A percentile compares a stretch with the other conserved stretches of the same genome.
phyloP scores from a whole-genome alignment of 441 rosid species.

The Adansonia madagascariensis region DNA sequence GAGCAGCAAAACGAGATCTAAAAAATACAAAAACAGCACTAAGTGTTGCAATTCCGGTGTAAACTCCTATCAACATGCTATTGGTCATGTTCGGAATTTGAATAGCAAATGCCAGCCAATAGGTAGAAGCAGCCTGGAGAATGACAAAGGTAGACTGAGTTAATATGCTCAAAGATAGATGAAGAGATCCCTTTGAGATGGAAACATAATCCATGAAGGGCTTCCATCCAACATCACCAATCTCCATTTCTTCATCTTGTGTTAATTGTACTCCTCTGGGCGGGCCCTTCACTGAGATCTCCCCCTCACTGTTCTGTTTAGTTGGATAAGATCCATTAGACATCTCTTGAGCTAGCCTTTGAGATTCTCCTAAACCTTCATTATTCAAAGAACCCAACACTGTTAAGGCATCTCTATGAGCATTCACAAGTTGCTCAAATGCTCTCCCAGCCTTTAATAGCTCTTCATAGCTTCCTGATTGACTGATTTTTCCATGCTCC shows the following conservation, averaged over 20 bases:
- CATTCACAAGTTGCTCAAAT: conserved; percentile 77
- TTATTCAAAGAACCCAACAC: conserved; percentile 36
- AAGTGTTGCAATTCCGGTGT: conserved; percentile 58
- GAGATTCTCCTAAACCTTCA: conserved; percentile 35
- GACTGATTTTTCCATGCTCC: conserved; percentile 70
- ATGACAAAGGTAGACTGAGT: conserved; percentile 54
- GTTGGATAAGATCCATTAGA: conserved; percentile 19
- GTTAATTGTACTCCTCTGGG: conserved; percentile 61
- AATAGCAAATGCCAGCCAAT: conserved; percentile 83
- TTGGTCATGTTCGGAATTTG: conserved; percentile 52
- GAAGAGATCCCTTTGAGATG: conserved; percentile 54
- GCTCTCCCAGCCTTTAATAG: conserved; percentile 71
- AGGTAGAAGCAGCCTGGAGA: conserved; percentile 80
- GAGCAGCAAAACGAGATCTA: conserved; percentile 54
- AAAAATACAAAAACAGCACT: conserved; percentile 59
- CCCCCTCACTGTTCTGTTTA: conserved; percentile 41
- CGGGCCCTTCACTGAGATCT: conserved; percentile 39
- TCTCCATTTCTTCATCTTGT: conserved; percentile 76
- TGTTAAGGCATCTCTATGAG: conserved; percentile 71
- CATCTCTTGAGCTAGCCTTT: conserved; percentile 30
- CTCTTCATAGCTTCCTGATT: conserved; percentile 69
- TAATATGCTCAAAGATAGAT: conserved; percentile 42
- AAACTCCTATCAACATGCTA: conserved; percentile 65
- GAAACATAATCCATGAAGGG: conserved; percentile 71
- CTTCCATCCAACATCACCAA: conserved; percentile 71